phyloP scores from a whole-genome alignment of 2,329 filamentous ascomycete species.

The Cladosporium sp. region DNA sequence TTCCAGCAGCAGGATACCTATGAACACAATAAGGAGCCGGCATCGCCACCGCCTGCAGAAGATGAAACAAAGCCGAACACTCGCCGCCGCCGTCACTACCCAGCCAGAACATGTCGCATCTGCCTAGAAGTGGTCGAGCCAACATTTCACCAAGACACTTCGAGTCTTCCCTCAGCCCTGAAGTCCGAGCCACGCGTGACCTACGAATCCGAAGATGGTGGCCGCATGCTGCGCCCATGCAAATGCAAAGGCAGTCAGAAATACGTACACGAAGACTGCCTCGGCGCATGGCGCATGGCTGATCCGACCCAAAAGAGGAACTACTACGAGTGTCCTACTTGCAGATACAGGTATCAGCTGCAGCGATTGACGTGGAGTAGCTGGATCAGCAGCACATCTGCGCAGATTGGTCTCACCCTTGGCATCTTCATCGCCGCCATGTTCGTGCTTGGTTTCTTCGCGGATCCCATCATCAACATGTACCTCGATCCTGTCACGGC shows the following conservation, averaged over 20 bases:
- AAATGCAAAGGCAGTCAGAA: conserved; percentile 89
- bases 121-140: conserved; percentile 74
- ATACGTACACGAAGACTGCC: conserved; percentile 90
- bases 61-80: conserved; percentile 23
- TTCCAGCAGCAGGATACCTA: conserved; percentile 12
- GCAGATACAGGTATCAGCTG: conserved; percentile 78
- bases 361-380: conserved; percentile 74
- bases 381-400: conserved; percentile 55
- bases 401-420: conserved; percentile 71
- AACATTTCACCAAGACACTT: conserved; percentile 54
- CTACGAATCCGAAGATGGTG: conserved; percentile 71
- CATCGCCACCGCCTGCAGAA: neutral
- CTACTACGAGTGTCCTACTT: conserved; percentile 86
- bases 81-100: conserved; percentile 56
- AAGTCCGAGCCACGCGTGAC: conserved; percentile 58
- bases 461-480: conserved; percentile 86
- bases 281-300: conserved; percentile 77
- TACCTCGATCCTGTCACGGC: conserved; percentile 71
- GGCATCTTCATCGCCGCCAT: conserved; percentile 69
- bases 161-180: conserved; percentile 53
- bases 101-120: conserved; percentile 79
- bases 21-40: conserved; percentile 20
- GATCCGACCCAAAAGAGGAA: conserved; percentile 68
- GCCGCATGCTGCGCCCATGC: conserved; percentile 83
- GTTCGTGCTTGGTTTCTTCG: conserved; percentile 85